Conservation (phyloP, 1,139 yeast genomes). For the Yamadazyma friedrichii region DNA sequence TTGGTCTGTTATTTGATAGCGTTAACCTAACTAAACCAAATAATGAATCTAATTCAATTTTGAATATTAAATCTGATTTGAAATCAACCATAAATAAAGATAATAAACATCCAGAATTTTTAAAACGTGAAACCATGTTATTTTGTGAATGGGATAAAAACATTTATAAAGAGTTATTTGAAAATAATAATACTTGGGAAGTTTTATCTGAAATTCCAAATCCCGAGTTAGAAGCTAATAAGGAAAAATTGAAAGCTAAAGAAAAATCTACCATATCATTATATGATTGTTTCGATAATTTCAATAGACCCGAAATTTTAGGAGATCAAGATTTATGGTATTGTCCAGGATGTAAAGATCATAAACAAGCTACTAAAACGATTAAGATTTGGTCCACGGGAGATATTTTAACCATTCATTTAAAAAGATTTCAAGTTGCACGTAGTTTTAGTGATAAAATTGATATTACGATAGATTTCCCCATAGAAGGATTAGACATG, state of each 20-base stretch:
- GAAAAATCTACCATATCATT: constrained; percentile 58
- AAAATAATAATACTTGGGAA: constrained; percentile 51
- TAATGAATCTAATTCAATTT: not conserved
- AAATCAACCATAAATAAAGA: constrained; percentile 1
- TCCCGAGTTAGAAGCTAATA: constrained; percentile 50
- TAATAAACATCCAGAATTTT: constrained; percentile 22
- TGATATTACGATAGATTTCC: constrained; percentile 81
- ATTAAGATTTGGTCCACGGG: constrained; percentile 92
- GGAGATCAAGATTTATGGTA: constrained; percentile 94
- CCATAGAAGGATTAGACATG: constrained; percentile 80
- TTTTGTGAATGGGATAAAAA: constrained; percentile 71
- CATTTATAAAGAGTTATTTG: constrained; percentile 50
- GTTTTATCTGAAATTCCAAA: constrained; percentile 50
- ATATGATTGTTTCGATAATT: constrained; percentile 71
- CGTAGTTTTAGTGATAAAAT: constrained; percentile 88
- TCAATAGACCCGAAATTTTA: constrained; percentile 79
- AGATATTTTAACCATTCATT: constrained; percentile 83
- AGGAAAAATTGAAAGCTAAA: constrained; percentile 34
- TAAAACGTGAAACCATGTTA: constrained; percentile 46
- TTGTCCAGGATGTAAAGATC: constrained; percentile 87
- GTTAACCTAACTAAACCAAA: constrained; percentile 13
- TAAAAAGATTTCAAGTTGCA: constrained; percentile 86
- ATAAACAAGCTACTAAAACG: constrained; percentile 86
- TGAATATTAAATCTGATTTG: too few relatives aligned
- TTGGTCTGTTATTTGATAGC: constrained; percentile 33